Percentiles rank a stretch among this genome's conserved stretches.
Evolutionary conservation across 2,329 filamentous ascomycete genomes (phyloP).

Genomic region (Aureobasidium lini): DNA sequence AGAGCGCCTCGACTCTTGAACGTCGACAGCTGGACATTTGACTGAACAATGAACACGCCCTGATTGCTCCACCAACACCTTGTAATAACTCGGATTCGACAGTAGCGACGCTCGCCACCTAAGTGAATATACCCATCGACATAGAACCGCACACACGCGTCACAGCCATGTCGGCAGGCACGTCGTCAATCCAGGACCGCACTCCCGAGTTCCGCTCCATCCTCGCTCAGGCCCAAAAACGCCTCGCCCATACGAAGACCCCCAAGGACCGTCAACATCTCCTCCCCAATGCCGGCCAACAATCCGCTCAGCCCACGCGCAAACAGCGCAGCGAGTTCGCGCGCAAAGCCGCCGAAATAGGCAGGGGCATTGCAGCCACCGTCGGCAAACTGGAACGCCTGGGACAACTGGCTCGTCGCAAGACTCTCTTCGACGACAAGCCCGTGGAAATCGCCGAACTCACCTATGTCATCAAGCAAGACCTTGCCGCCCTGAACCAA

Average conservation of each 20-base stretch:
- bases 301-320: conserved; percentile 23
- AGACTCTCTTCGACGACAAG: conserved; percentile 94
- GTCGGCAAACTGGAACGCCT: conserved; percentile 94
- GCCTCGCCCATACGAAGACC: conserved; percentile 63
- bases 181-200: conserved; percentile 83
- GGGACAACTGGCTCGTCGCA: conserved; percentile 87
- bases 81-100: neutral
- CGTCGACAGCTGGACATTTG: neutral
- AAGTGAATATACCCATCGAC: neutral
- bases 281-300: conserved; percentile 39
- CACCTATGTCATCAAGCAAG: conserved; percentile 97
- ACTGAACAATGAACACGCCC: neutral
- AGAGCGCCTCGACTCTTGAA: neutral
- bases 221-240: conserved; percentile 67
- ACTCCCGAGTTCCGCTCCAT: conserved; percentile 93
- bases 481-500: conserved; percentile 75
- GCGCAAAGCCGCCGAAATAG: conserved; percentile 82
- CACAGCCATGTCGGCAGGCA: conserved; percentile 22
- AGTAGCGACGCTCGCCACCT: neutral
- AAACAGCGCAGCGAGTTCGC: conserved; percentile 78
- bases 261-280: conserved; percentile 71
- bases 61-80: neutral
- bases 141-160: neutral
- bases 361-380: conserved; percentile 80
- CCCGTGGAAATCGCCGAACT: conserved; percentile 95